A percentile compares a stretch with the other conserved stretches of the same genome.
phyloP scores from a whole-genome alignment of 176 grass and related monocot species.

The Echinochloa phyllopogon region DNA sequence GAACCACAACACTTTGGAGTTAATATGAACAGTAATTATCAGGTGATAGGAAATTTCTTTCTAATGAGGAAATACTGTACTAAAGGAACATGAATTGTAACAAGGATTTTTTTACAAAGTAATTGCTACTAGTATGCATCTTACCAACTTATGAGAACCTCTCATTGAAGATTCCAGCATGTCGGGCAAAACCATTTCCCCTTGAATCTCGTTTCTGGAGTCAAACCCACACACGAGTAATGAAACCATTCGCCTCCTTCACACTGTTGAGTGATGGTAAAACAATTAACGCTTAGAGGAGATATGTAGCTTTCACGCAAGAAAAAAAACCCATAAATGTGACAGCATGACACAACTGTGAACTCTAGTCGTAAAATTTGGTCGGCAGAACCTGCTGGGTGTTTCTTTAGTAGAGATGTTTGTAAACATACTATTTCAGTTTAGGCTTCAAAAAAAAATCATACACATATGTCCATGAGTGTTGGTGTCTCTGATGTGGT shows the following conservation, averaged over 20 bases:
- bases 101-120: not conserved
- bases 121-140: slow-evolving; percentile 27
- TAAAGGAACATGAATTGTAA: not conserved
- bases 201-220: slow-evolving; percentile 98
- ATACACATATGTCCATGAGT: not conserved
- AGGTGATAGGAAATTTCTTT: slow-evolving; percentile 14
- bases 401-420: slow-evolving; percentile 18
- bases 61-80: not conserved
- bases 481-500: too few species aligned
- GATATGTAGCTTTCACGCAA: not conserved
- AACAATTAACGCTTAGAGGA: slow-evolving; percentile 34
- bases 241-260: slow-evolving; percentile 99
- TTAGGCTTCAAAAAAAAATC: slow-evolving; percentile 3
- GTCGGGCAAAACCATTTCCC: slow-evolving; percentile 99
- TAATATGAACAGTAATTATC: not conserved
- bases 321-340: not conserved
- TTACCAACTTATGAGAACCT: slow-evolving; percentile 39
- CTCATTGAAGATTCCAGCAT: slow-evolving; percentile 77
- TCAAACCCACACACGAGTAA: slow-evolving; percentile 92
- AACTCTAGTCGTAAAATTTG: not conserved
- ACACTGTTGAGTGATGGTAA: slow-evolving; percentile 65
- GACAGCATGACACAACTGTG: not conserved
- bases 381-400: not conserved
- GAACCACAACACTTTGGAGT: not conserved
- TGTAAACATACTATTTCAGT: not conserved